Base-by-base conservation (phyloP, 2,329 filamentous ascomycete genomes). In the Ceratocystis variospora region DNA sequence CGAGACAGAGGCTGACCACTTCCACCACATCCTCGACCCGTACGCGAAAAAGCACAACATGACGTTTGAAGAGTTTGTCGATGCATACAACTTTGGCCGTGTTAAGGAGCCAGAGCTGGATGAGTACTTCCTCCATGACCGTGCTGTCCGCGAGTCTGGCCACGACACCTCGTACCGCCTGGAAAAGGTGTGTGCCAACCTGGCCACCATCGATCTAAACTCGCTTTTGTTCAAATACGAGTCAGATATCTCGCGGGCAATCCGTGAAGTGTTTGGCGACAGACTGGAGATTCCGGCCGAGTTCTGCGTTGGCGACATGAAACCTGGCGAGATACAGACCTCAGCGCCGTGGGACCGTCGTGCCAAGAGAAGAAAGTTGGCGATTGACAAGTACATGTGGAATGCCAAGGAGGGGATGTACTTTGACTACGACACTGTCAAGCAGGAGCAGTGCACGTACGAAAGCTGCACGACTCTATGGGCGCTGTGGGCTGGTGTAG, bases 201-300 rank as follows among this genome's bases (percentile, higher is more conserved):
- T 97, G 31, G 94, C 92, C 10, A 96, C 92, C 0, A 90, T 97
- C 68, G 94, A 99, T 73, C 81, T 97, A 66, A 97, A 99, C 77
- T 94, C 91, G 33, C 80, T 96, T 37, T 79, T 99, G 33, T 99
- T 94, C 83, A 97, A 97, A 77, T 97, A 97, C 73, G 94, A 99
- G 77, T 87, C 87, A 37, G 94, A 99, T 72, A 96, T 99, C 73
- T 87, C 89, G 1, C 85, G 88, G 68, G 88, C 86, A 7, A 96
- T 99, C 71, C 88, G 90, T 66, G 88, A 82, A 62, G 81, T 90
- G 71, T 97, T 97, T 75, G 83, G 84, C 66, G 93, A 97, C 75
- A 87, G 83, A 71, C 82, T 99, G 3, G 78, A 80, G n/a, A 86
- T 99, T 57, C 92, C 93, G 0, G 81, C 80, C 0, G 92, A 95